Evolutionary conservation across 2,329 filamentous ascomycete genomes (phyloP), one percentile per base, ranked within the genome.

Genomic region (Aspergillus felis): DNA sequence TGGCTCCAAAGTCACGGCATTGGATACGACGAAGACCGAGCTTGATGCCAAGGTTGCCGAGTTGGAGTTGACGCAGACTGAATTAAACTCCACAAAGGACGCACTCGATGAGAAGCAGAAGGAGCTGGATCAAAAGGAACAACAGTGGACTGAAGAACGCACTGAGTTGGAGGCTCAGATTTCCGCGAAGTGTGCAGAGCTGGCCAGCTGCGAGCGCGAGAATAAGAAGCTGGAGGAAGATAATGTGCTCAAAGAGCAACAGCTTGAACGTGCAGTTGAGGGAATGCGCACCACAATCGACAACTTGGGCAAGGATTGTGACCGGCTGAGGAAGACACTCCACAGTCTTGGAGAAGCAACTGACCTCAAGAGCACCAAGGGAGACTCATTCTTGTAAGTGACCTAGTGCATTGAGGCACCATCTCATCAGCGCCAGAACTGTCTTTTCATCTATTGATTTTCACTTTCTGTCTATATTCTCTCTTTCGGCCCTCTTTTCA

Each of bases 281-380:
- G 71, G 70, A 50, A 77, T 77, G 75, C 76, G 77, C 53, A 72
- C 78, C 53, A 76, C 76, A 12, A 82, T 82, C 74, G 74, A 78
- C 48, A 74, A 77, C 56, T 75, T 81, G 70, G 77, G 78, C 53
- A 76, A 78, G 60, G 81, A 84, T 61, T 78, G 79, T 52, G 78
- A 80, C 51, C 77, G 76, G 47, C 69, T 83, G 58, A 76, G 76
- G 52, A 81, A 79, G 67, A 79, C 79, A 51, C 75, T 81, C 60
- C 78, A 81, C 60, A 79, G 74, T 59, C 72, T 79, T 28, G 77
- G 76, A 51, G 81, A 82, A 68, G 80, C 80, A 60, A 81, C 79
- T 56, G 76, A 80, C 60, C 72, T 81, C 59, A 82, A 71, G 72
- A 79, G 67, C 66, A 79, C 68, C 66, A 78, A 79, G 60, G 76